These are phyloP conservation scores for Bipolaris victoriae DNA, from an alignment of 2,329 filamentous ascomycete genomes.

Conservation along the genomic window DNA sequence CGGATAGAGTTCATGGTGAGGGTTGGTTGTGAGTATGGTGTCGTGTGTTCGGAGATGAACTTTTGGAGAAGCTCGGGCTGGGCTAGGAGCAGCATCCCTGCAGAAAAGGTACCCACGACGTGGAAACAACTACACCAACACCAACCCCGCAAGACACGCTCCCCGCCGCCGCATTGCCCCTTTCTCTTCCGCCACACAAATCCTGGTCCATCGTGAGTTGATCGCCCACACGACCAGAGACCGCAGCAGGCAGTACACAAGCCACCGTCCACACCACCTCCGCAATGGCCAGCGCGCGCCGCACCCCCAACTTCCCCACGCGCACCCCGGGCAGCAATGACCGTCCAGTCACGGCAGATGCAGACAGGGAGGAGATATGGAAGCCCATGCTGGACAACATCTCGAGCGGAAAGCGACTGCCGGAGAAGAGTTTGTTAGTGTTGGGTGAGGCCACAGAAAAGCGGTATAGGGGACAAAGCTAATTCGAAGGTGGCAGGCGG, in stretches of 20 bases:
- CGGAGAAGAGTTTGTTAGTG: slow-evolving; percentile 89
- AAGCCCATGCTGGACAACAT: slow-evolving; percentile 90
- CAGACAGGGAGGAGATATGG: slow-evolving; percentile 85
- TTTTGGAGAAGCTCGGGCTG: slow-evolving; percentile 42
- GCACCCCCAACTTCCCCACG: slow-evolving; percentile 40
- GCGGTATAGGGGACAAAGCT: slow-evolving; percentile 23
- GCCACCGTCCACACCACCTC: slow-evolving; percentile 32
- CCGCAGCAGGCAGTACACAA: slow-evolving; percentile 5
- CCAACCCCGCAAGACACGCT: slow-evolving; percentile 26
- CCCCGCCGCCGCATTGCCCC: slow-evolving; percentile 20
- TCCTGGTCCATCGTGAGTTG: not conserved
- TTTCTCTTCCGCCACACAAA: slow-evolving; percentile 6
- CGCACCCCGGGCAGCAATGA: slow-evolving; percentile 31
- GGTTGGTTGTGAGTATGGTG: not conserved
- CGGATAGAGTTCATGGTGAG: slow-evolving; percentile 88
- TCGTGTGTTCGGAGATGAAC: slow-evolving; percentile 5
- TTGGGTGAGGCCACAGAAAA: slow-evolving; percentile 64
- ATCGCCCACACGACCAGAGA: not conserved
- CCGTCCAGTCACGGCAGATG: slow-evolving; percentile 60
- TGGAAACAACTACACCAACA: slow-evolving; percentile 26
- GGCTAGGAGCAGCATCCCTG: slow-evolving; percentile 37
- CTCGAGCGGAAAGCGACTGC: slow-evolving; percentile 85
- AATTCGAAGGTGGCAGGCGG: slow-evolving; percentile 63
- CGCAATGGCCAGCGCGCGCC: slow-evolving; percentile 46
- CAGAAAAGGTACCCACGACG: slow-evolving; percentile 34